A percentile compares a stretch with the other conserved stretches of the same genome.
These are phyloP conservation scores for Solanum virginianum DNA, from an alignment of 257 asterid genomes.

Conservation along the genomic window DNA sequence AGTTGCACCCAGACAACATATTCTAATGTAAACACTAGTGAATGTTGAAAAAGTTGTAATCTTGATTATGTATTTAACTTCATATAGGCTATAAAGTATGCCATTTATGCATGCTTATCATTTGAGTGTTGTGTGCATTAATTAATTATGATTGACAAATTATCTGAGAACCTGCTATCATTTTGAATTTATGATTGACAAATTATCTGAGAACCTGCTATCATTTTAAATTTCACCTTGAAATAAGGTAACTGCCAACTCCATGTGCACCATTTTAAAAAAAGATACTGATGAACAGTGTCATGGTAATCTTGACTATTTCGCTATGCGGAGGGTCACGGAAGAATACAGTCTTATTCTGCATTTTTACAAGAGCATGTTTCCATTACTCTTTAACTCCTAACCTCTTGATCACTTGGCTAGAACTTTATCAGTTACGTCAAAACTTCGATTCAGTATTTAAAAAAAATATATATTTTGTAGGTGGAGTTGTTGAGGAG, in stretches of 20 bases:
- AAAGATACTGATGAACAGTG: neutral
- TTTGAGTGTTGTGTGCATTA: neutral
- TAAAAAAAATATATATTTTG: neutral
- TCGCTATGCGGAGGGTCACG: neutral
- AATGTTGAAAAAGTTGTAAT: neutral
- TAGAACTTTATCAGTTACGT: neutral
- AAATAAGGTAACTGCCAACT: neutral
- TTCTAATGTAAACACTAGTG: neutral
- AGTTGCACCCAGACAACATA: neutral
- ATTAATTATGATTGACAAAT: neutral
- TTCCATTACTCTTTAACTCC: neutral
- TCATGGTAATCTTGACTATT: neutral
- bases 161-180: neutral
- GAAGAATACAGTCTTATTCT: too few species aligned
- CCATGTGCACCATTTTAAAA: neutral
- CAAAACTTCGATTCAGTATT: neutral
- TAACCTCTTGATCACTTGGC: neutral
- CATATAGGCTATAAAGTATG: neutral
- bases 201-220: neutral
- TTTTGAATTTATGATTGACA: neutral
- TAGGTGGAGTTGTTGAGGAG: conserved; percentile 28
- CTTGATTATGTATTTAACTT: neutral
- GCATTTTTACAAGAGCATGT: neutral
- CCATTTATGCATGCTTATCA: neutral
- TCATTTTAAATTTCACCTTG: neutral